Percentiles rank a stretch among this genome's conserved stretches.
Evolutionary conservation across 2,329 filamentous ascomycete species (phyloP).

Genomic region (Mariannaea elegans): DNA sequence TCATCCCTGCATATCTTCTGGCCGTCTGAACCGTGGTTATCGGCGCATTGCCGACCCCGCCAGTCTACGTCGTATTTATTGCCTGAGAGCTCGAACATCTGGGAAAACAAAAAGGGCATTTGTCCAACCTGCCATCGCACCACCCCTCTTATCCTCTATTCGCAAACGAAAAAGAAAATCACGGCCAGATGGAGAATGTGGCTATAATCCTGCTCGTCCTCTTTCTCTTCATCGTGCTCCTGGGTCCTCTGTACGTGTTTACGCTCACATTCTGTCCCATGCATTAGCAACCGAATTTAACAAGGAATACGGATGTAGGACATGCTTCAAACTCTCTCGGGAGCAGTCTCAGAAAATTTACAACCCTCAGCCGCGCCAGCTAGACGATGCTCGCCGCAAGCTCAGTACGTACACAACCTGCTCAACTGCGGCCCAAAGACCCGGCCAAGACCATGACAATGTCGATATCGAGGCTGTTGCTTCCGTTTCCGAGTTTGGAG

Average conservation of each 20-base stretch:
- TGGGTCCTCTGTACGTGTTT: slow-evolving; percentile 33
- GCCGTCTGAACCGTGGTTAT: no score
- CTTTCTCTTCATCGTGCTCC: slow-evolving; percentile 32
- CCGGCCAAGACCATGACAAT: slow-evolving; percentile 7
- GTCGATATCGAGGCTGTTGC: slow-evolving; percentile 30
- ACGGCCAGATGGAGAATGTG: slow-evolving; percentile 35
- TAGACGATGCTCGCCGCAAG: slow-evolving; percentile 40
- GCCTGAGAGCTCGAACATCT: no score
- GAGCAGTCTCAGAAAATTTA: slow-evolving; percentile 24
- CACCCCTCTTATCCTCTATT: not conserved
- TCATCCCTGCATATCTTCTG: no score
- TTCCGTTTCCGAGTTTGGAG: slow-evolving; percentile 33
- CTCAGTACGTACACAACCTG: slow-evolving; percentile 43
- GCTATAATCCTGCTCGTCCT: slow-evolving; percentile 37
- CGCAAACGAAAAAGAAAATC: not conserved
- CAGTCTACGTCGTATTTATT: no score
- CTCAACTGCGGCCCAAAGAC: slow-evolving; percentile 25
- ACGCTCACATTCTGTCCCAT: not conserved
- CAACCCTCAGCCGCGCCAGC: slow-evolving; percentile 32
- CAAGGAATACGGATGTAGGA: slow-evolving; percentile 19
- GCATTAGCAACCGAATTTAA: slow-evolving; percentile 9
- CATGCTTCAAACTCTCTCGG: slow-evolving; percentile 30
- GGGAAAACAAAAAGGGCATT: no score
- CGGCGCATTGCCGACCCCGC: no score
- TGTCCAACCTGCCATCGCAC: slow-evolving; percentile 3